These are phyloP conservation scores for Beauveria sp. DNA, from an alignment of 2,329 filamentous ascomycete genomes.

Conservation along the genomic window DNA sequence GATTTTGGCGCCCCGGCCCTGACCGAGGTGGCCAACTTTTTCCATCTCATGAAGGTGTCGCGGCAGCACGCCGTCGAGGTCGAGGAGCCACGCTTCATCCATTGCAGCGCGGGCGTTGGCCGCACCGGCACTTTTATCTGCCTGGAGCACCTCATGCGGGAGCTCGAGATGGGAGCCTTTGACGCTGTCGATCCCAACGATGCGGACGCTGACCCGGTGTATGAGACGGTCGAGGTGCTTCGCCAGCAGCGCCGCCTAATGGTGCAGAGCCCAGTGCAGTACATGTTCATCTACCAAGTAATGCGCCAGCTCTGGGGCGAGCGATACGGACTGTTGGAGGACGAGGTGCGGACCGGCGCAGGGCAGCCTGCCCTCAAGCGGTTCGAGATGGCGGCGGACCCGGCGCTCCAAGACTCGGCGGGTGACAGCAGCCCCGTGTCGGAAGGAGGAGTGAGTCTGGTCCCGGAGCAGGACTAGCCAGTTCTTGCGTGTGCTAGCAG, in stretches of 20 bases:
- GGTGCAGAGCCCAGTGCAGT: constrained; percentile 86
- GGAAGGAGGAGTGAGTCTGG: background rate
- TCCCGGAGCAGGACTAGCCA: background rate
- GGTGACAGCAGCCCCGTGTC: constrained; percentile 10
- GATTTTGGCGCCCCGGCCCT: constrained; percentile 77
- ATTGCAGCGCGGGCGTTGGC: constrained; percentile 89
- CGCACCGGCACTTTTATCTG: constrained; percentile 93
- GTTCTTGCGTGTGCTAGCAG: background rate
- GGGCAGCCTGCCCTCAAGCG: constrained; percentile 45
- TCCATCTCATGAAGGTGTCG: constrained; percentile 62
- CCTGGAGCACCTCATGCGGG: constrained; percentile 81
- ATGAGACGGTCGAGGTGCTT: constrained; percentile 69
- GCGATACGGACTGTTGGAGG: constrained; percentile 41
- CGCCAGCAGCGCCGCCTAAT: constrained; percentile 87
- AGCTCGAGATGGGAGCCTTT: constrained; percentile 69
- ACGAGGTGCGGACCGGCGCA: constrained; percentile 21
- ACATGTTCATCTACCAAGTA: constrained; percentile 81
- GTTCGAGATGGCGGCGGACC: constrained; percentile 41
- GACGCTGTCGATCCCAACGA: constrained; percentile 26
- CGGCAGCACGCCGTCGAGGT: constrained; percentile 45
- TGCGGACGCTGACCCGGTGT: constrained; percentile 55
- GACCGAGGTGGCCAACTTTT: constrained; percentile 58
- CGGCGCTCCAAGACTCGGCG: constrained; percentile 26
- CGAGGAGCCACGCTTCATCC: constrained; percentile 62
- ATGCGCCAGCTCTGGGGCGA: constrained; percentile 67